phyloP scores from a whole-genome alignment of 768 basidiomycete species.

The Rhodotorula toruloides region DNA sequence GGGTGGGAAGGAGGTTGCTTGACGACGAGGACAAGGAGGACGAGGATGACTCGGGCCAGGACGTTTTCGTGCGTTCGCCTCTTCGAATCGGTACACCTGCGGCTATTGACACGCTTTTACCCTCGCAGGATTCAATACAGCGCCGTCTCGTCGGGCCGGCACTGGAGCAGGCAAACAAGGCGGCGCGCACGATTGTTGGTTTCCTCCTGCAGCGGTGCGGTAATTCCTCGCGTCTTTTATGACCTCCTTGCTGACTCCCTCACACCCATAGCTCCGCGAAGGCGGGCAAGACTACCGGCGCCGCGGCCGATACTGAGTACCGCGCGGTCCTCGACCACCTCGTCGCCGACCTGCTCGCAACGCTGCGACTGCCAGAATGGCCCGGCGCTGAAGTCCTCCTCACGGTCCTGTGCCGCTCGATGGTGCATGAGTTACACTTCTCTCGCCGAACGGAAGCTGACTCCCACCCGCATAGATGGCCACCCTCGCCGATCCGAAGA shows the following conservation, averaged over 20 bases:
- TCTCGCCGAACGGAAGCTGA: too few relatives aligned
- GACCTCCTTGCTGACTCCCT: background rate
- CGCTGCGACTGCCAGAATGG: conserved; percentile 95
- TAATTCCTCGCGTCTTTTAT: too few relatives aligned
- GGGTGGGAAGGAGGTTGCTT: background rate
- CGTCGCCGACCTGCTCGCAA: conserved; percentile 76
- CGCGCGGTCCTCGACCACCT: conserved; percentile 85
- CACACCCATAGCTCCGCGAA: conserved; percentile 47
- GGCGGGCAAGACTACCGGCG: conserved; percentile 82
- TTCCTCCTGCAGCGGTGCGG: conserved; percentile 65
- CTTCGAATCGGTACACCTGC: background rate
- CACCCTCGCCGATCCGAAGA: conserved; percentile 75
- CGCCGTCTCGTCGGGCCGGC: conserved; percentile 50
- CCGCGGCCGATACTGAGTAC: conserved; percentile 90
- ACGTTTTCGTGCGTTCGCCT: background rate
- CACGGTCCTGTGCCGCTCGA: conserved; percentile 71
- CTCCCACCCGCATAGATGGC: conserved; percentile 56
- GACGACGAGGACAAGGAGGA: conserved; percentile 17
- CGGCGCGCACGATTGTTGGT: conserved; percentile 73
- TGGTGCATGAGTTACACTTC: too few relatives aligned
- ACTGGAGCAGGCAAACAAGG: conserved; percentile 73
- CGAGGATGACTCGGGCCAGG: conserved; percentile 24
- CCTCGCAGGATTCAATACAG: background rate
- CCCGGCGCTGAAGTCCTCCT: conserved; percentile 81
- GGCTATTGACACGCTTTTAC: background rate